Base-by-base conservation (phyloP, 805 yeast genomes). In the Ogataea neopini region DNA sequence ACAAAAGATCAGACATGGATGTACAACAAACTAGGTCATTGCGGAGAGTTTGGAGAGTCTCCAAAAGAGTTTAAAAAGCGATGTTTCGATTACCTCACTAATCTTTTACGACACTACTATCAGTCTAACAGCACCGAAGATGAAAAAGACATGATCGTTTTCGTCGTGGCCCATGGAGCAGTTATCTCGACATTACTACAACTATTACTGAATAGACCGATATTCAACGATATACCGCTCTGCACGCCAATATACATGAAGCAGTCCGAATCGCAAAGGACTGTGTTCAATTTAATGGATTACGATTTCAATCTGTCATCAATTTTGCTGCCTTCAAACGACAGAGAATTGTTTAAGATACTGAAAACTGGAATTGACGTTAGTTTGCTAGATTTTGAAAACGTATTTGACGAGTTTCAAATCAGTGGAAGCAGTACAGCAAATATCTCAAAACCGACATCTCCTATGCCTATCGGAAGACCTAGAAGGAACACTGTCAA, bases 41-140 rank as follows among this genome's bases (percentile, higher is more conserved):
- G 76, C 29, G 77, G 78, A 14, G 72, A 69, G 9, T 73, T 70
- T 48, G 73, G 71, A 14, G 78, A 74, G 54, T 63, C 68, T 1
- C 66, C 70, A 2, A 45, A 55, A 3, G 67, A 65, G 6, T 73
- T 72, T 47, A 69, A 67, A 20, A 45, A 52, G 7, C 58, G 77
- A 43, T 62, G 74, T 40, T 67, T 59, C 36, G 56, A 58, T 6
- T 73, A 69, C 18, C 45, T 72, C 25, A 62, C 63, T 10, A 56
- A 65, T 6, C 57, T 73, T 8, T 46, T 71, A 13, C 69, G 67
- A 43, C 61, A 57, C 41, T 64, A 68, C 42, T 56, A 61, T 20
- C 52, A 48, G 8, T 43, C 49, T n/a, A 57, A 66, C 9, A 42
- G 49, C 2, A 55, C 56, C 5, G 51, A 55, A 30, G 61, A 65